These are phyloP conservation scores for Colletotrichum euphorbiae DNA, from an alignment of 2,329 filamentous ascomycete species.

Conservation along the genomic window DNA sequence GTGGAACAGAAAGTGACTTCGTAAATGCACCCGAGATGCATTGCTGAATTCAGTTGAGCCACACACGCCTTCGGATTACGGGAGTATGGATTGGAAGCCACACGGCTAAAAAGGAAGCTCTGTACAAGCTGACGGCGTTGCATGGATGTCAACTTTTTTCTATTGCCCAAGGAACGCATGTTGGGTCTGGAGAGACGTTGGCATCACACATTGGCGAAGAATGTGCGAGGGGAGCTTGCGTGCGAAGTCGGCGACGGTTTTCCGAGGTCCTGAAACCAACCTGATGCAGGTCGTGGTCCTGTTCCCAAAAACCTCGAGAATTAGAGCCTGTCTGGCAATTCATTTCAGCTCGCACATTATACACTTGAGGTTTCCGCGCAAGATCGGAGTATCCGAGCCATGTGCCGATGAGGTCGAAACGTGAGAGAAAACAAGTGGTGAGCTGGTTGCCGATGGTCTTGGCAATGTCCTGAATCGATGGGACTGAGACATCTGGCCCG, in stretches of 20 bases:
- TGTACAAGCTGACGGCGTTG: no score
- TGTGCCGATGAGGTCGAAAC: conserved; percentile 3
- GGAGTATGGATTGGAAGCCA: no score
- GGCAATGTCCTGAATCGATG: conserved; percentile 5
- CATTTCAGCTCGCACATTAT: neutral
- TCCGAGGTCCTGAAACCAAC: no score
- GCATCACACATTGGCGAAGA: no score
- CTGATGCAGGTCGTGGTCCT: neutral
- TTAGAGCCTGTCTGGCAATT: neutral
- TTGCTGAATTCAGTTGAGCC: neutral
- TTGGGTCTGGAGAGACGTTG: no score
- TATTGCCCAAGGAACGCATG: no score
- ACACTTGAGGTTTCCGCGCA: neutral
- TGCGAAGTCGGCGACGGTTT: no score
- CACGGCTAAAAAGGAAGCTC: no score
- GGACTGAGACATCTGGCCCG: neutral
- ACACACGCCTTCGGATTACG: neutral
- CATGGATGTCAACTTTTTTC: no score
- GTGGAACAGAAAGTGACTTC: neutral
- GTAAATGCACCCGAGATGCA: neutral
- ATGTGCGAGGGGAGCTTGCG: no score
- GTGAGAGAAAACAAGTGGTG: conserved; percentile 17
- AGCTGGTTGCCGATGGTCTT: conserved; percentile 9
- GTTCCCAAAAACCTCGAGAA: neutral
- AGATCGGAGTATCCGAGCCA: neutral